Base-by-base conservation (phyloP, 2,329 filamentous ascomycete species). In the Zymoseptoria crescenta region DNA sequence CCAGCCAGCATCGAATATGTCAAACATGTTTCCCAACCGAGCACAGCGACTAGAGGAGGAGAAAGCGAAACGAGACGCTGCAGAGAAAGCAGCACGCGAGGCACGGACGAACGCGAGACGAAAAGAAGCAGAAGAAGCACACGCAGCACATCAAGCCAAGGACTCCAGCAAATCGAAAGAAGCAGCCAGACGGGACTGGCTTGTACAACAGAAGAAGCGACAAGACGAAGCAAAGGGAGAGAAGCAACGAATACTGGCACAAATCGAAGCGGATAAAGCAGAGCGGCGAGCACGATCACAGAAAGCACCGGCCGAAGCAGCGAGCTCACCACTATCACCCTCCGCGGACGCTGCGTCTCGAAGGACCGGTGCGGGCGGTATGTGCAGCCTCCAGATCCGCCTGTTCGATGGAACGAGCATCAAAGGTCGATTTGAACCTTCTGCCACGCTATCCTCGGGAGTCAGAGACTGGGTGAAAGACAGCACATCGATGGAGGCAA, bases 351-450 rank as follows among this genome's bases (percentile, higher is more conserved):
- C 61, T 19, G 62, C 64, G 7, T 59, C 60, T 9, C 61, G 51
- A 45, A 59, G 58, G n/a, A 55, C 45, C 24, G 67, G 64, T 49
- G 59, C 63, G 1, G 63, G 62, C 27, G 65, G 66, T 6, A 65
- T 60, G 50, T 73, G 71, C 56, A 60, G 62, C 19, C 76, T 96
- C 1, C 90, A 94, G 68, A 83, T 96, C 19, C 84, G 92, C 7
- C 79, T 96, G 0, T 88, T 95, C 58, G 91, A 96, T 69, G 93
- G 93, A 8, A 87, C 86, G 9, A 91, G 86, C 1, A 82, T 96
- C 19, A 85, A 91, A 49, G 82, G 80, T 3, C 84, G 82, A 19
- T 96, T 96, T 72, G 64, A 69, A 13, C 64, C 67, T 24, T 77
- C 83, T 9, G 83, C 85, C 21, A 88, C 82, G 0, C 79, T 96